Evolutionary conservation across 371 early-diverging fungal genomes (phyloP).

Genomic region (Apophysomyces ossiformis): DNA sequence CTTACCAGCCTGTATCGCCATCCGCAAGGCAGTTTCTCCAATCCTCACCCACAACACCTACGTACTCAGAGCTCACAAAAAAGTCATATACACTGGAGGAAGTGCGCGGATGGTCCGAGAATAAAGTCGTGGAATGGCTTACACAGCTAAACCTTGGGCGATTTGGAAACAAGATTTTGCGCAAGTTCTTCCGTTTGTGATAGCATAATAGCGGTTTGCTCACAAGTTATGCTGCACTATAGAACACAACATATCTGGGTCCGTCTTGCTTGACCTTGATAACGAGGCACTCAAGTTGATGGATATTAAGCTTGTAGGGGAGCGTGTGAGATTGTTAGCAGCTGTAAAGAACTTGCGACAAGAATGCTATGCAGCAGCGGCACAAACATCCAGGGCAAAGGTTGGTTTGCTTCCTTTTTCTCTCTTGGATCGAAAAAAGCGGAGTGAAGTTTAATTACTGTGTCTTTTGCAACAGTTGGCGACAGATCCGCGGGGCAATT

Average conservation of each 20-base stretch:
- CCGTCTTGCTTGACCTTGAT: slow-evolving; percentile 80
- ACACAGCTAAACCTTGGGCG: slow-evolving; percentile 71
- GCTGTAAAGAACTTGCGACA: slow-evolving; percentile 76
- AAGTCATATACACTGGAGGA: slow-evolving; percentile 51
- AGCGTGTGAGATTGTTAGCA: slow-evolving; percentile 75
- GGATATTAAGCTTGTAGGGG: slow-evolving; percentile 83
- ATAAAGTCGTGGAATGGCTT: slow-evolving; percentile 79
- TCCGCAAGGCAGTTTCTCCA: slow-evolving; percentile 21
- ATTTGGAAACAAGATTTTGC: slow-evolving; percentile 68
- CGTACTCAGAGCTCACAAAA: slow-evolving; percentile 39
- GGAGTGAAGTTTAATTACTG: background rate
- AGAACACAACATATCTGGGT: slow-evolving; percentile 82
- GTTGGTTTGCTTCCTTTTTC: background rate
- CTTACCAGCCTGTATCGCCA: slow-evolving; percentile 27
- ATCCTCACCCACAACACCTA: slow-evolving; percentile 58
- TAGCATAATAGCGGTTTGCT: slow-evolving; percentile 5
- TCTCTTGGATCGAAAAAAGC: slow-evolving; percentile 11
- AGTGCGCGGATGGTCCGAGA: slow-evolving; percentile 70
- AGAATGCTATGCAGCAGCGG: slow-evolving; percentile 56
- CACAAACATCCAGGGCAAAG: slow-evolving; percentile 36
- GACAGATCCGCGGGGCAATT: slow-evolving; percentile 9
- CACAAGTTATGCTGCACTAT: slow-evolving; percentile 9
- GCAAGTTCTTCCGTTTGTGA: slow-evolving; percentile 29
- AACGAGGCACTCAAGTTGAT: slow-evolving; percentile 83
- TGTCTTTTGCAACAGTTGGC: slow-evolving; percentile 10